These are phyloP conservation scores for Lecanosticta acicola DNA, from an alignment of 2,329 filamentous ascomycete species.

Conservation along the genomic window DNA sequence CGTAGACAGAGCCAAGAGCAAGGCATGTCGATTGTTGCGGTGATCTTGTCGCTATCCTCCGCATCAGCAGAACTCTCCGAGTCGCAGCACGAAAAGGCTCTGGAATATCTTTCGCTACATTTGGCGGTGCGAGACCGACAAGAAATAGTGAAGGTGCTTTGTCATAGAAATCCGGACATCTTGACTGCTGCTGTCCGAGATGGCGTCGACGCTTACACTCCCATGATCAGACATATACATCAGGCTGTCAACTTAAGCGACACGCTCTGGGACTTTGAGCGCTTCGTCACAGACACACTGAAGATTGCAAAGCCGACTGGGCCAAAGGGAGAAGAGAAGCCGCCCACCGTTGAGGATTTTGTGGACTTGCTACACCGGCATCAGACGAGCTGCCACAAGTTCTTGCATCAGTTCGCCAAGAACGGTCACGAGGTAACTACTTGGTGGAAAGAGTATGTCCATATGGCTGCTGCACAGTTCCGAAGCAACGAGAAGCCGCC, in stretches of 20 bases:
- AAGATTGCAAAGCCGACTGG: conserved; percentile 42
- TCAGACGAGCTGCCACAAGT: conserved; percentile 59
- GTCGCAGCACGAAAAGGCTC: conserved; percentile 56
- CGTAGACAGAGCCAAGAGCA: conserved; percentile 52
- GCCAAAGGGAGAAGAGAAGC: conserved; percentile 26
- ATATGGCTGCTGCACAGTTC: conserved; percentile 55
- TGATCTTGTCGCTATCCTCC: conserved; percentile 56
- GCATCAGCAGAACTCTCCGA: conserved; percentile 48
- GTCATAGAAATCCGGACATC: conserved; percentile 63
- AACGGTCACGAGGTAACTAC: conserved; percentile 61
- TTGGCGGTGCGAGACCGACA: conserved; percentile 69
- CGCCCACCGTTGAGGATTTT: conserved; percentile 65
- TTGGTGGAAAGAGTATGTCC: conserved; percentile 57
- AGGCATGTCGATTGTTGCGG: conserved; percentile 58
- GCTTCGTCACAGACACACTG: conserved; percentile 67
- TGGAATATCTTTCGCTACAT: conserved; percentile 66
- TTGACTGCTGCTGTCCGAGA: conserved; percentile 65
- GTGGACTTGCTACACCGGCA: conserved; percentile 62
- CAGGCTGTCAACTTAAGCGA: conserved; percentile 65
- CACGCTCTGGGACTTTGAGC: conserved; percentile 61
- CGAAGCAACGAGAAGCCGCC: conserved; percentile 28
- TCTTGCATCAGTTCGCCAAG: conserved; percentile 63
- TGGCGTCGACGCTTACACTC: conserved; percentile 62
- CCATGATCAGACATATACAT: conserved; percentile 67
- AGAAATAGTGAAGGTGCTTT: conserved; percentile 61